Evolutionary conservation across 2,329 filamentous ascomycete genomes (phyloP), one percentile per base, ranked within the genome.

Genomic region (Xylariomycetidae sp.): DNA sequence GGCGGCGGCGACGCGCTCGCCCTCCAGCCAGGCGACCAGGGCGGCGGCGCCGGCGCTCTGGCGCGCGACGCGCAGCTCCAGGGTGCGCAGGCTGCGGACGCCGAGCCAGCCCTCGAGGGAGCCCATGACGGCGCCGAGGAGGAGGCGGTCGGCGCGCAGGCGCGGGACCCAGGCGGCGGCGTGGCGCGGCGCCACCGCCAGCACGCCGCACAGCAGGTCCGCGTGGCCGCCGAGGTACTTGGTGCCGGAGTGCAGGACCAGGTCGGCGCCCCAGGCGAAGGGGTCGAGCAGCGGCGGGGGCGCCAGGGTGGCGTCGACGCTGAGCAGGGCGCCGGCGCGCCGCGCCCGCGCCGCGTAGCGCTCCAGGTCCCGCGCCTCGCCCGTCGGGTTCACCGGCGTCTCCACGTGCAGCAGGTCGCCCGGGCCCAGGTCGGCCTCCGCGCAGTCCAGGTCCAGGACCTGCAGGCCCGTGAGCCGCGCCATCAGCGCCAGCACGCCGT

Each of bases 201-300:
- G 64, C 13, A 93, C 82, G 15, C 92, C 92, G 54, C 85, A 93
- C 5, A 96, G 75, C 72, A 96, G 72, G 61, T 98, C 92, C 45
- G 82, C 90, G 63, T 98, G 92, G 0, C 92, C 92, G 14, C 92
- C 92, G 46, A 98, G 77, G 61, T 96, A 98, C 69, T 96, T 98
- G 13, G 89, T 95, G 4, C 88, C 92, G 32, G 76, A 83, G 62
- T 98, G 92, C 85, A 96, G 84, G 20, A 95, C 76, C 1, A 89
- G 61, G 60, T 96, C 90, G 18, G 83, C 87, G 29, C 87, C 90
- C 57, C 74, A 82, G 18, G 59, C 54, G 50, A 96, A 92, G 0
- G 92, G 89, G 50, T 95, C 85, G 56, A 87, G 82, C 38, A 98
- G 66, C 18, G 86, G 85, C 19, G 92, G 92, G 25, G 92, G 92